Percentiles rank a stretch among this genome's conserved stretches.
These are phyloP conservation scores for Neofusicoccum laricinum DNA, from an alignment of 2,329 filamentous ascomycete genomes.

Conservation along the genomic window DNA sequence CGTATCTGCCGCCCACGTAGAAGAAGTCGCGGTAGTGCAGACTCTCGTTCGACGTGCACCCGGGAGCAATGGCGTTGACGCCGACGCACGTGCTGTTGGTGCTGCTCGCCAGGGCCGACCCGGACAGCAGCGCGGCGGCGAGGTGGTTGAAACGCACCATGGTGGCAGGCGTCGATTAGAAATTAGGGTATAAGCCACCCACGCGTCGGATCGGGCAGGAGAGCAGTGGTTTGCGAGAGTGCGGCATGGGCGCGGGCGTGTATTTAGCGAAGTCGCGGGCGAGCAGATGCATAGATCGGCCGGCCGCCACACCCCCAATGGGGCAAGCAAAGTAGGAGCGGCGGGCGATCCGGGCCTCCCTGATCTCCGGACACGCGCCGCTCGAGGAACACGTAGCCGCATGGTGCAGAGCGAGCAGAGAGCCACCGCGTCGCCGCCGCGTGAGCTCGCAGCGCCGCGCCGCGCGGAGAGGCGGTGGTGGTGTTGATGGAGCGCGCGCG, in stretches of 20 bases:
- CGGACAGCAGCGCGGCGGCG: neutral
- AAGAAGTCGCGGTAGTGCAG: slow-evolving; percentile 24
- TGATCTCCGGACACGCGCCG: neutral
- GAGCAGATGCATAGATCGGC: neutral
- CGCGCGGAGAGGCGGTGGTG: neutral
- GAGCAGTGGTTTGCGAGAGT: neutral
- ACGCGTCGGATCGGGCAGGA: neutral
- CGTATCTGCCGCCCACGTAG: slow-evolving; percentile 27
- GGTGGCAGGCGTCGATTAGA: neutral
- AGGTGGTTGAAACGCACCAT: slow-evolving; percentile 1
- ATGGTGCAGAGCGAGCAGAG: neutral
- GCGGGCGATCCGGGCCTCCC: neutral
- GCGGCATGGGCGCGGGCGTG: neutral
- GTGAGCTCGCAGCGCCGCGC: neutral
- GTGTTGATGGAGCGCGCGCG: neutral
- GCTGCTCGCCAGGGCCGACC: neutral
- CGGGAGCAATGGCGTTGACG: slow-evolving; percentile 17
- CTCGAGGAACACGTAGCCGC: neutral
- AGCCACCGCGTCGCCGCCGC: neutral
- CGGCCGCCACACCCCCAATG: neutral
- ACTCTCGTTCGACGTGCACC: slow-evolving; percentile 24
- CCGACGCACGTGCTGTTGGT: neutral
- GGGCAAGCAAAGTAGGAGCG: neutral
- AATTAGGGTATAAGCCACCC: neutral
- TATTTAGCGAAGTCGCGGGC: slow-evolving; percentile 11